Evolutionary conservation across 306 rosid genomes (phyloP), one percentile per base, ranked within the genome.

Genomic region (Cucumis cinereus): DNA sequence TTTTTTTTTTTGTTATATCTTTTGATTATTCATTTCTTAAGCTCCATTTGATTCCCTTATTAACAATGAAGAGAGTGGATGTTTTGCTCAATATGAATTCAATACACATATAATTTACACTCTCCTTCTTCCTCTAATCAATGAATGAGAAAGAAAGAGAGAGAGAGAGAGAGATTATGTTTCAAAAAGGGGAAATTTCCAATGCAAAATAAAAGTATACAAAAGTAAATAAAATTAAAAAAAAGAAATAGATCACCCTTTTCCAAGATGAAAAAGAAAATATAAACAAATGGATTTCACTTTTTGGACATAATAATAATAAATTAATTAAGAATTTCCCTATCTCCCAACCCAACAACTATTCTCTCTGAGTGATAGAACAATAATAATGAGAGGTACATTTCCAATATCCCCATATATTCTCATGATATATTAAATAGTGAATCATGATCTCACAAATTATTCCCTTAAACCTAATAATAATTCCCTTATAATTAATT

Each of bases 391-490:
- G 13, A 62, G 67, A 60, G 67, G 67, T 28, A 60, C 67, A 60
- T 60, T 60, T 61, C 43, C 69, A 61, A 61, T 59, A 59, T 59
- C 66, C 66, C 66, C 66, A 59, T 52, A 26, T 61, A 30, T 30
- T 61, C 38, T 59, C 40, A 62, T 33, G 35, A 55, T n/a, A 67
- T 67, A 68, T 68, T 12, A 40, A 67, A 38, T 38, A 41, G n/a
- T 67, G 54, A 67, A 41, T 64, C 26, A 47, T 70, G 75, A 70
- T 70, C 75, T 45, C 58, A 70, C 58, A 70, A 45, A 70, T 68
- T 68, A 68, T 68, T 68, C 74, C 36, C 74, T 33, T 41, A 36
- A 45, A 64, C 74, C 74, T 68, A 20, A 68, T 45, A 70, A 70
- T 53, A 52, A 73, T 73, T 73, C 77, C 63, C 33, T 73, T 30